Base-by-base conservation (phyloP, 345 rosid genomes). In the Trapa incisa region DNA sequence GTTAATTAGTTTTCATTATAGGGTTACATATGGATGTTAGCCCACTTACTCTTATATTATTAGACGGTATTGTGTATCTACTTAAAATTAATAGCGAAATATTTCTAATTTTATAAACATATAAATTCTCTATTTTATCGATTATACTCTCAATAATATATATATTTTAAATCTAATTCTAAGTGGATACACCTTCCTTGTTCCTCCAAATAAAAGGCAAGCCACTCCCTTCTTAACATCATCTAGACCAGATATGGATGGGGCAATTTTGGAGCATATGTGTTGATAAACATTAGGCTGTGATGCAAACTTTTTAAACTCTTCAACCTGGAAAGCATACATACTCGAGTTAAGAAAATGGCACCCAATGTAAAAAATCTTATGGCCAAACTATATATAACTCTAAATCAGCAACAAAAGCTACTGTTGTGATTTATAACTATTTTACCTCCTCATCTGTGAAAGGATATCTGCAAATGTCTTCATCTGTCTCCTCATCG, bases 181-280 rank as follows among this genome's bases (percentile, higher is more conserved):
- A n/a, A n/a, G n/a, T n/a, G n/a, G n/a, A n/a, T 15, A 47, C 75
- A 85, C 97, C 86, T 94, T 94, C 73, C 98, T 88, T 32, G 96
- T 82, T 70, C 99, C 99, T 80, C 97, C 95, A 80, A 94, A 94
- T 41, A 94, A 82, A 75, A 94, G 97, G 77, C 97, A 91, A 45
- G 97, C 89, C 70, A 87, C 86, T 70, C 95, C 96, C 76, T 73
- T 94, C 82, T 91, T 94, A 75, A 94, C 92, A 65, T 89, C 91
- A 45, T 81, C 87, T 56, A 89, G 91, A 72, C 97, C 97, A 80
- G 87, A 94, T 56, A 94, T 94, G 60, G 99, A 94, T 67, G 96
- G 95, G 47, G 95, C 96, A 70, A 94, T 84, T 80, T 88, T 91
- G 74, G 89, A 82, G 80, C 96, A 89, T 57, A 94, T 66, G 43